These are phyloP conservation scores for Scedosporium minutisporum DNA, from an alignment of 2,329 filamentous ascomycete species.

Conservation along the genomic window DNA sequence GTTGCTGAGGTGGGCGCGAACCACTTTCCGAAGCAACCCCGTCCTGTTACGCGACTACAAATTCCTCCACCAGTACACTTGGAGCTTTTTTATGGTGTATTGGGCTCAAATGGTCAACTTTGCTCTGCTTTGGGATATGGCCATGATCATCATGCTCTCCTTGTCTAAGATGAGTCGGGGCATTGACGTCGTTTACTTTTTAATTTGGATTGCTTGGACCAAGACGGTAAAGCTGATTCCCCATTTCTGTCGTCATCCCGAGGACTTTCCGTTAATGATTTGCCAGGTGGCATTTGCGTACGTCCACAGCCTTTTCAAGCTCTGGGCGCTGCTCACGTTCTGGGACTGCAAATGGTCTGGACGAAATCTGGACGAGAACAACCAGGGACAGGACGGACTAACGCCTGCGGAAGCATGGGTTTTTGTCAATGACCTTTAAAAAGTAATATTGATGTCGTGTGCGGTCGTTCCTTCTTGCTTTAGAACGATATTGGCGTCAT, in stretches of 20 bases:
- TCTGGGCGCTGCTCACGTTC: constrained; percentile 45
- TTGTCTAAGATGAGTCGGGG: neutral
- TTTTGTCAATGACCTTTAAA: too few species aligned
- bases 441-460: too few species aligned
- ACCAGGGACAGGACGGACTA: too few species aligned
- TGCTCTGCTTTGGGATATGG: constrained; percentile 40
- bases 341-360: constrained; percentile 30
- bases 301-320: constrained; percentile 46
- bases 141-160: constrained; percentile 20
- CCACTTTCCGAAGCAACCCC: constrained; percentile 47
- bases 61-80: constrained; percentile 27
- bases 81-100: constrained; percentile 48
- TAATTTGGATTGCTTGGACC: constrained; percentile 39
- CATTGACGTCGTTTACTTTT: constrained; percentile 10
- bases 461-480: too few species aligned
- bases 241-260: constrained; percentile 40
- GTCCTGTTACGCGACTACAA: constrained; percentile 28
- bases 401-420: too few species aligned
- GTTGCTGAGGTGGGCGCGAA: constrained; percentile 46
- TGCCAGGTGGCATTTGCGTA: constrained; percentile 46
- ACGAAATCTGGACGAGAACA: neutral
- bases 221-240: constrained; percentile 49
- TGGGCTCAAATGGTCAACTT: constrained; percentile 45
- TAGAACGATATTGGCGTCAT: too few species aligned
- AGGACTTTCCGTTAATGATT: constrained; percentile 40